These are phyloP conservation scores for Cicer pinnatifidum DNA, from an alignment of 306 rosid species.

Conservation along the genomic window DNA sequence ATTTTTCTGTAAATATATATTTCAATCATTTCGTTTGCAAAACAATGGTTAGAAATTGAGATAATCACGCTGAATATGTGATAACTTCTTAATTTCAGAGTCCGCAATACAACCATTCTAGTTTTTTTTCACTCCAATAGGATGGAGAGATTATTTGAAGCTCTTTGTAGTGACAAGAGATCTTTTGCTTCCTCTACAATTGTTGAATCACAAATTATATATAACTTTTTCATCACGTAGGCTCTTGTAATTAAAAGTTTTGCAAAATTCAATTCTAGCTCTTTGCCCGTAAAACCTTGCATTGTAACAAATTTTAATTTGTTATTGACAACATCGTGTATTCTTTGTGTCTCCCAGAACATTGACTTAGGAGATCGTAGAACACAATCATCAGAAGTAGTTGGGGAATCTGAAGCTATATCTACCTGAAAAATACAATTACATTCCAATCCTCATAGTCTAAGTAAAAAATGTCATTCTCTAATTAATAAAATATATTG, in stretches of 20 bases:
- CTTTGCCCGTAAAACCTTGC: conserved; percentile 28
- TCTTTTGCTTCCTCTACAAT: neutral
- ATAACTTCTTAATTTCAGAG: neutral
- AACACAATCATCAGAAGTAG: neutral
- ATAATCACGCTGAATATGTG: neutral
- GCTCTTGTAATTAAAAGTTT: conserved; percentile 28
- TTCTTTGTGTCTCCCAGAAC: conserved; percentile 34
- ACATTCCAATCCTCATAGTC: conserved; percentile 1
- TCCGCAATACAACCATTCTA: neutral
- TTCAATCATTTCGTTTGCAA: neutral
- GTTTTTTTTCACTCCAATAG: neutral
- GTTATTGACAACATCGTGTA: conserved; percentile 20
- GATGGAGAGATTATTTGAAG: conserved; percentile 26
- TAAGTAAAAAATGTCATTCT: neutral
- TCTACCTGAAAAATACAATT: neutral
- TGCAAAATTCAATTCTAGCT: conserved; percentile 41
- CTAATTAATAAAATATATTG: neutral
- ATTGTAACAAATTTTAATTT: conserved; percentile 26
- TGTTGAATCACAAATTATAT: conserved; percentile 9
- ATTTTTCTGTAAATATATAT: too few relatives aligned
- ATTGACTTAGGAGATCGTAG: neutral
- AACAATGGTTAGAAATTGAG: neutral
- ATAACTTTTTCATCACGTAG: neutral
- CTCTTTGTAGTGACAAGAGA: conserved; percentile 14
- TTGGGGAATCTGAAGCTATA: neutral